Conservation (phyloP, 805 yeast genomes). For the Starmerella riodocensis region DNA sequence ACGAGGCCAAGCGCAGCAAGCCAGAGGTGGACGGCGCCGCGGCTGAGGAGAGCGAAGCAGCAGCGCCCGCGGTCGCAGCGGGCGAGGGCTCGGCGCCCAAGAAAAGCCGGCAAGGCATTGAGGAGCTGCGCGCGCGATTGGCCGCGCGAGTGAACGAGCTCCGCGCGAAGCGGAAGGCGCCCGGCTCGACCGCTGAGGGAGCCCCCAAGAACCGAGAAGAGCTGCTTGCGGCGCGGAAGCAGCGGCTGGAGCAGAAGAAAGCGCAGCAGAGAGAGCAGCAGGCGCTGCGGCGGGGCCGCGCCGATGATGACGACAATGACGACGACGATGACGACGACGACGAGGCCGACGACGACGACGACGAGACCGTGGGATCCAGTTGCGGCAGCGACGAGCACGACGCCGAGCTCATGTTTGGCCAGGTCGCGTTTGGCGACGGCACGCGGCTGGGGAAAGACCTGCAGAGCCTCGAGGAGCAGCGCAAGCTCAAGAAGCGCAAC, state of each 20-base stretch:
- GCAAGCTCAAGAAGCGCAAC: slow-evolving; percentile 50
- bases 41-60: background rate
- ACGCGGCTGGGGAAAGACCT: slow-evolving; percentile 61
- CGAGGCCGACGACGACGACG: slow-evolving; percentile 27
- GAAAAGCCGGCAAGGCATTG: slow-evolving; percentile 31
- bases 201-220: slow-evolving; percentile 57
- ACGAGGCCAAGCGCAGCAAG: background rate
- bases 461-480: slow-evolving; percentile 37
- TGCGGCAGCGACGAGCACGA: slow-evolving; percentile 19
- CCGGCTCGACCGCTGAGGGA: slow-evolving; percentile 67
- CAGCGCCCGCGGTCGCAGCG: background rate
- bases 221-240: slow-evolving; percentile 32
- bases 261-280: slow-evolving; percentile 15
- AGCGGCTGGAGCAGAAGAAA: slow-evolving; percentile 30
- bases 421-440: slow-evolving; percentile 73
- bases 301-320: slow-evolving; percentile 32
- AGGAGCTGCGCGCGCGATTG: slow-evolving; percentile 63
- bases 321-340: slow-evolving; percentile 22
- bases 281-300: slow-evolving; percentile 16
- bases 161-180: slow-evolving; percentile 79
- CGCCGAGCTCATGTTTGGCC: slow-evolving; percentile 44
- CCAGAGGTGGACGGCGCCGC: background rate
- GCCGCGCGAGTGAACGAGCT: slow-evolving; percentile 56
- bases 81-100: slow-evolving; percentile 6
- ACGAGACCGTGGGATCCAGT: slow-evolving; percentile 20